Base-by-base conservation (phyloP, 2,329 filamentous ascomycete genomes). In the Cladosporium cucumerinum region DNA sequence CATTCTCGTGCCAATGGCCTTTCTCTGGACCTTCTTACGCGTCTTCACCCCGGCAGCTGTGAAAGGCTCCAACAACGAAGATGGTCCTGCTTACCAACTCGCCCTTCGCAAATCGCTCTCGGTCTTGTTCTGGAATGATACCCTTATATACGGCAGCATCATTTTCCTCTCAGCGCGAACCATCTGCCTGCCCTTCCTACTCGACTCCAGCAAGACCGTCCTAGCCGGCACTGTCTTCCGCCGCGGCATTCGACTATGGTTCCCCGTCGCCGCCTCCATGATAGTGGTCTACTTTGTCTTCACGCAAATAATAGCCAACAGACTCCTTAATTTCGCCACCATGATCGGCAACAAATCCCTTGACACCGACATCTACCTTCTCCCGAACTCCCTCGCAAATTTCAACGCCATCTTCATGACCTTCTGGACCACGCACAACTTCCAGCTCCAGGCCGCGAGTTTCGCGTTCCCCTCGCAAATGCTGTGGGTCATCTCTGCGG, bases 361-460 rank as follows among this genome's bases (percentile, higher is more conserved):
- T 28, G 43, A 61, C n/a, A 62, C 69, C 12, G 76, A 76, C 16
- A 71, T 80, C 11, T 74, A 76, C 63, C 68, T 70, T 18, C 67
- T 81, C 10, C 75, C 77, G 14, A 78, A 71, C 66, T 75, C 78
- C 25, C 70, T 82, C 16, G 70, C 77, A n/a, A 81, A 78, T 65
- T 81, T 81, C 74, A 82, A 82, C 72, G 78, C 76, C 6, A 71
- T 82, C 14, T 82, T 81, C 71, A 75, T 81, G 39, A 66, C 82
- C 34, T 81, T 82, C 71, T 82, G 80, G 78, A 70, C 77, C 26
- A 77, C 74, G 25, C 76, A 78, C 51, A 61, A 70, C 18, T 79
- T 78, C 63, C 67, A 67, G 23, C 68, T 66, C 10, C 78, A 81
- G 63, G 76, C 78, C 18, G 80, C 74, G 3, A 80, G 73, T 63